Conservation (phyloP, 192 early-diverging fungal genomes). For the Blastocladiella britannica region DNA sequence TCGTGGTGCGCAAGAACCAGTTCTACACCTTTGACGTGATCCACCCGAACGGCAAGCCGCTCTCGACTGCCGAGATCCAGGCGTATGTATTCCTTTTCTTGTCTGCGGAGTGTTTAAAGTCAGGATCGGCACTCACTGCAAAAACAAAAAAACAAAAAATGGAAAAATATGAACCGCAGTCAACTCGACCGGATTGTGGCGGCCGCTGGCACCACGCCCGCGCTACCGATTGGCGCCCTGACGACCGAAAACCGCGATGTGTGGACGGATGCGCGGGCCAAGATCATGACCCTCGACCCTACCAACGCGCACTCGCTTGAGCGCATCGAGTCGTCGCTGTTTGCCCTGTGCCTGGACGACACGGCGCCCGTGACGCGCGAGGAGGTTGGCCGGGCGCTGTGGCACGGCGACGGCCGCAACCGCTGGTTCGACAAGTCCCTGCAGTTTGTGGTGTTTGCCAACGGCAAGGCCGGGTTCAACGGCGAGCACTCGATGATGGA, state of each 20-base stretch:
- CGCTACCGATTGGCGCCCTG: conserved; percentile 59
- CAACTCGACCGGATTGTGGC: conserved; percentile 49
- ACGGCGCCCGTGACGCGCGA: conserved; percentile 68
- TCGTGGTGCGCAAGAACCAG: conserved; percentile 75
- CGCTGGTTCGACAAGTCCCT: conserved; percentile 93
- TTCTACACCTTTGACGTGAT: conserved; percentile 61
- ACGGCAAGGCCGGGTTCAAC: conserved; percentile 54
- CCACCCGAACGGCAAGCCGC: conserved; percentile 44
- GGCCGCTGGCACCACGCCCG: conserved; percentile 40
- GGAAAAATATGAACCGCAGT: no score
- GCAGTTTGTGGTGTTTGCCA: conserved; percentile 93
- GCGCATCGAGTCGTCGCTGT: conserved; percentile 65
- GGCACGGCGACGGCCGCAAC: conserved; percentile 92
- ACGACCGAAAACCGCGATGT: conserved; percentile 84
- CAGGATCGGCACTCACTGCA: no score
- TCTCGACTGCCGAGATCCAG: conserved; percentile 70
- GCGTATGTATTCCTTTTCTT: conserved; percentile 10
- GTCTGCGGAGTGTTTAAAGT: no score
- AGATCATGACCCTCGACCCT: conserved; percentile 28
- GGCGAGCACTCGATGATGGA: conserved; percentile 86
- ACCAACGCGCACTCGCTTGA: conserved; percentile 51
- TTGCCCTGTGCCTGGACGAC: conserved; percentile 81
- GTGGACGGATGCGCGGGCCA: conserved; percentile 50
- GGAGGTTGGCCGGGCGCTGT: conserved; percentile 67
- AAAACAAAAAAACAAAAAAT: no score